Conservation (phyloP, 495 filamentous ascomycete species). For the Xylaria castorea region DNA sequence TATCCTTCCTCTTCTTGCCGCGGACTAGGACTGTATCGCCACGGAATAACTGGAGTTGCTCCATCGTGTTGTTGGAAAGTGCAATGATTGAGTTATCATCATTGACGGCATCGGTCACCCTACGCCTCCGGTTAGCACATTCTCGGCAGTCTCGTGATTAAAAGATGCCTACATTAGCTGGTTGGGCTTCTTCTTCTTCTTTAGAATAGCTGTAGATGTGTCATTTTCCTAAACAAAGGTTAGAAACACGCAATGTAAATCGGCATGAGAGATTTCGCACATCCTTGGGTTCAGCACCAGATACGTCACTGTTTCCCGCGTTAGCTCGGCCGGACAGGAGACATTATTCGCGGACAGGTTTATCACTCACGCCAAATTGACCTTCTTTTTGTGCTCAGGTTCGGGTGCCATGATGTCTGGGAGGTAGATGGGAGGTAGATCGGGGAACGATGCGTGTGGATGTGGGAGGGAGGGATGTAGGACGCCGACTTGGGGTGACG, state of each 20-base stretch:
- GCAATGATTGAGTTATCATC: slow-evolving; percentile 99
- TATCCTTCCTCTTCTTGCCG: slow-evolving; percentile 99
- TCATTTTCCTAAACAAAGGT: slow-evolving; percentile 74
- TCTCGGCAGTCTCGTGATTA: slow-evolving; percentile 27
- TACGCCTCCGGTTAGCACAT: slow-evolving; percentile 44
- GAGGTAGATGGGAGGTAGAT: slow-evolving; percentile 27
- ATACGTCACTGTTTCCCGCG: slow-evolving; percentile 73
- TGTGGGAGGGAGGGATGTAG: slow-evolving; percentile 4
- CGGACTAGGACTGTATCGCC: slow-evolving; percentile 97
- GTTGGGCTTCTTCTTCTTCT: slow-evolving; percentile 99
- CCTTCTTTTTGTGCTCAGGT: slow-evolving; percentile 90
- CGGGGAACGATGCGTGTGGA: background rate
- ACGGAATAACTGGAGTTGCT: slow-evolving; percentile 95
- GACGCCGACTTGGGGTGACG: background rate
- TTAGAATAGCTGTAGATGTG: slow-evolving; percentile 95
- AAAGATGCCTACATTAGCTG: slow-evolving; percentile 78
- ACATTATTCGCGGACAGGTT: background rate
- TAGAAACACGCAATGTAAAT: slow-evolving; percentile 26
- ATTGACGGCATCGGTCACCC: slow-evolving; percentile 96
- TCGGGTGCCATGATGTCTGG: slow-evolving; percentile 50
- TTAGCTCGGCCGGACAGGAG: slow-evolving; percentile 35
- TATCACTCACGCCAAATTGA: slow-evolving; percentile 82
- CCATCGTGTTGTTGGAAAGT: slow-evolving; percentile 98
- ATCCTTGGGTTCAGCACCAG: slow-evolving; percentile 85
- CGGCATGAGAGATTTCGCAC: slow-evolving; percentile 54